Base-by-base conservation (phyloP, 2,329 filamentous ascomycete genomes). In the Botrytis elliptica region DNA sequence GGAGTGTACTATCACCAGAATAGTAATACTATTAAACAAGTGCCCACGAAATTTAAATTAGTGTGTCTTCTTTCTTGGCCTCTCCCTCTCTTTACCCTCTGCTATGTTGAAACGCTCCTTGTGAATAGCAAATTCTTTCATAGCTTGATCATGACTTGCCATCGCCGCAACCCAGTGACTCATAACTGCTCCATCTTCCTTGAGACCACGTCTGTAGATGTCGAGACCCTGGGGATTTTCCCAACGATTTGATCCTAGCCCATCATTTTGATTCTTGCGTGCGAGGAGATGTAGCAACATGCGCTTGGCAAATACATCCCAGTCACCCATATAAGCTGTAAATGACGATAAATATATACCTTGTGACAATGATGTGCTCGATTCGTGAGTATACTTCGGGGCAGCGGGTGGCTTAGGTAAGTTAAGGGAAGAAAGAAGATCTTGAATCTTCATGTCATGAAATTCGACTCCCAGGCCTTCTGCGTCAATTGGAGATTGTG, bases 181-280 rank as follows among this genome's bases (percentile, higher is more conserved):
- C 73, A 90, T 84, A 8, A 93, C 88, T 66, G 85, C 84, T 76
- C 89, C 86, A 79, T 94, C 92, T 81, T 93, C 88, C 76, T 88
- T 86, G 72, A 91, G 82, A 80, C 88, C 88, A 55, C 83, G 83
- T 74, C 89, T 81, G 79, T 94, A 94, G 72, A 87, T 86, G 25
- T 84, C 80, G 38, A 90, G 84, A 0, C 87, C 89, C 1, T 77
- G 76, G 57, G 74, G 63, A 36, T 76, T 86, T 83, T 38, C 85
- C 86, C 70, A 85, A 85, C 33, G 83, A 79, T 60, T 81, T 77
- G 74, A 84, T n/a, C 74, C 75, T 36, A 79, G 63, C 2, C 16
- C 59, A 52, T 78, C 78, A 38, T 76, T 83, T 52, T 85, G 80
- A 2, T 81, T 81, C 74, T 87, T 86, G 25, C 89, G 85, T 1